These are phyloP conservation scores for Cercis canadensis DNA, from an alignment of 306 rosid species.

Conservation along the genomic window DNA sequence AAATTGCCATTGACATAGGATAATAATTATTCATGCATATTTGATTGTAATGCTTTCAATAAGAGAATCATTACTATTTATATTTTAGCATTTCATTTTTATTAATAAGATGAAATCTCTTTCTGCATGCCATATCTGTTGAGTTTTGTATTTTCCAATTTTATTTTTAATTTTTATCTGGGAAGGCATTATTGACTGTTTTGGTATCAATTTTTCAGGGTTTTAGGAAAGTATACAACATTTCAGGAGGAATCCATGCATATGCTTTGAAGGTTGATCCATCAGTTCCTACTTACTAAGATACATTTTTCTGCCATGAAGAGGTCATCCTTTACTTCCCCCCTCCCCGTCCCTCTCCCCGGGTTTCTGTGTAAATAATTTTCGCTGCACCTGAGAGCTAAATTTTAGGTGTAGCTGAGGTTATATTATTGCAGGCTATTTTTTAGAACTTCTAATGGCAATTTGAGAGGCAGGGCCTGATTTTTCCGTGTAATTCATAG, in stretches of 20 bases:
- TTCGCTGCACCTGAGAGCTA: conserved; percentile 29
- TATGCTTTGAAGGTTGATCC: conserved; percentile 80
- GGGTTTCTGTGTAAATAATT: neutral
- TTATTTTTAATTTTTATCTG: neutral
- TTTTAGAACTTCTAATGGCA: neutral
- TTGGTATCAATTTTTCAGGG: conserved; percentile 61
- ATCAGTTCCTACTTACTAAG: conserved; percentile 83
- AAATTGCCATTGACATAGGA: neutral
- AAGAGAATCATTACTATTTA: neutral
- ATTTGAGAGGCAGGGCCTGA: too few relatives aligned
- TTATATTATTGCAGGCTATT: neutral
- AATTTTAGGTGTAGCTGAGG: neutral
- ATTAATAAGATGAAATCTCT: neutral
- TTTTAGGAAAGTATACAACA: conserved; percentile 75
- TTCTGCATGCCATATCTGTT: too few relatives aligned
- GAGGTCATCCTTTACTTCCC: neutral
- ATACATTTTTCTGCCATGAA: conserved; percentile 5
- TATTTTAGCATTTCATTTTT: too few relatives aligned
- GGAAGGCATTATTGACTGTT: conserved; percentile 18
- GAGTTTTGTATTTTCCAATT: neutral
- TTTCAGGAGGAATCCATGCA: conserved; percentile 89
- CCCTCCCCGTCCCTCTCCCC: neutral
- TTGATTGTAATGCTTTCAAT: too few relatives aligned
- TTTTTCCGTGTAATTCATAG: too few relatives aligned
- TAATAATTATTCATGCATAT: neutral